Conservation (phyloP, 2,329 filamentous ascomycete species). For the Immersiporthe knoxdaviesiana region DNA sequence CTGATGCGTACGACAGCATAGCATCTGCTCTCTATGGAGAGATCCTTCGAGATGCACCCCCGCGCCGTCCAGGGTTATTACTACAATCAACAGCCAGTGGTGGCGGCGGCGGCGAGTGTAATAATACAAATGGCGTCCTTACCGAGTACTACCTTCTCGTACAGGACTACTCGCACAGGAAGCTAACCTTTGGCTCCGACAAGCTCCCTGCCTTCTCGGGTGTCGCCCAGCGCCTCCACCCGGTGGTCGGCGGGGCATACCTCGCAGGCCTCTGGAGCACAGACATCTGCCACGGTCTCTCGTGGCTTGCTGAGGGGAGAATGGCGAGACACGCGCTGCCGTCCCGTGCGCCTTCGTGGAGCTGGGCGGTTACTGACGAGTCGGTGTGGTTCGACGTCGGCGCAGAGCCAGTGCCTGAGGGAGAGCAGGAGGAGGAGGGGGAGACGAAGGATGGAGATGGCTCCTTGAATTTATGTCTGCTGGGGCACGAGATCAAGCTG, state of each 20-base stretch:
- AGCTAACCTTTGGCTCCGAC: neutral
- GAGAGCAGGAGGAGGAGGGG: no score
- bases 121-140: neutral
- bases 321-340: neutral
- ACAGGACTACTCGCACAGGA: neutral
- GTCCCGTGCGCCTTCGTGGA: constrained; percentile 12
- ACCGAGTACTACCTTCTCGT: constrained; percentile 1
- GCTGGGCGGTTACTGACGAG: constrained; percentile 14
- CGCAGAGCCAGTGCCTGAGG: neutral
- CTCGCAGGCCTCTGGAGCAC: constrained; percentile 10
- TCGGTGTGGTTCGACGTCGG: neutral
- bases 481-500: neutral
- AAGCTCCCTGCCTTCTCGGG: constrained; percentile 7
- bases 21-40: neutral
- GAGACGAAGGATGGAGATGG: neutral
- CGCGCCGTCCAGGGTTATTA: no score
- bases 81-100: no score
- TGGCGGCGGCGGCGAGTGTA: neutral
- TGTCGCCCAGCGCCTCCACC: neutral
- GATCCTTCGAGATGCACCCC: neutral
- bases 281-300: neutral
- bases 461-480: neutral
- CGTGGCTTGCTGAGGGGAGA: neutral
- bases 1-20: neutral
- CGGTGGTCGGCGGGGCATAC: neutral